phyloP scores from a whole-genome alignment of 1,284 basidiomycete genomes.

The Cystobasidium pallidum region DNA sequence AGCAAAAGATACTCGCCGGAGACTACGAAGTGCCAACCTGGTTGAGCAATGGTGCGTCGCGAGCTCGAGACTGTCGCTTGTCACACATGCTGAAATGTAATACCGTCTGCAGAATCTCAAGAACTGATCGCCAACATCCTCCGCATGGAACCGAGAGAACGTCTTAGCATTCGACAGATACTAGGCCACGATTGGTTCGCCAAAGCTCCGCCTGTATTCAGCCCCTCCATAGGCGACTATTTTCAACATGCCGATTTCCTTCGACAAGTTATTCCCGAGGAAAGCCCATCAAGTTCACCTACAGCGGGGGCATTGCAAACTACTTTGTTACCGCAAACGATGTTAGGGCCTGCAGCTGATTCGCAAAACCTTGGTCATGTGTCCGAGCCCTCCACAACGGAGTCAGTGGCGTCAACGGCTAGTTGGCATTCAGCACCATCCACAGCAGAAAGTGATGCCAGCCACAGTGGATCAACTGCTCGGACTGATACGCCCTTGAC shows the following conservation, averaged over 20 bases:
- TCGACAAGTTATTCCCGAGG: slow-evolving; percentile 56
- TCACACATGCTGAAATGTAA: slow-evolving; percentile 40
- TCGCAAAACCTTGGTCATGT: background rate
- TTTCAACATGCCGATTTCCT: slow-evolving; percentile 51
- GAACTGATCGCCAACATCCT: slow-evolving; percentile 78
- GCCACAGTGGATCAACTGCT: background rate
- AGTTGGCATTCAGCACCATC: slow-evolving; percentile 43
- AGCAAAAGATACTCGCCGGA: slow-evolving; percentile 80
- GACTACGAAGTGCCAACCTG: slow-evolving; percentile 89
- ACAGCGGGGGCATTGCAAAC: no score
- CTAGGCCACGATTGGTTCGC: slow-evolving; percentile 90
- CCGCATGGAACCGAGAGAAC: slow-evolving; percentile 73
- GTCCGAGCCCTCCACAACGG: slow-evolving; percentile 26
- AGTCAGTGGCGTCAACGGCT: slow-evolving; percentile 35
- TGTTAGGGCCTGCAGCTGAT: slow-evolving; percentile 30
- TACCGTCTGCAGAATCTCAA: slow-evolving; percentile 67
- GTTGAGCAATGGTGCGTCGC: slow-evolving; percentile 72
- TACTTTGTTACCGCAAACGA: background rate
- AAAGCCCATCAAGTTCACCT: slow-evolving; percentile 47
- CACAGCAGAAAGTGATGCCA: slow-evolving; percentile 32
- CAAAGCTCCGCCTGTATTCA: slow-evolving; percentile 51
- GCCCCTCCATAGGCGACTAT: slow-evolving; percentile 31
- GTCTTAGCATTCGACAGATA: slow-evolving; percentile 81
- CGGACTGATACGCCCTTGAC: slow-evolving; percentile 37
- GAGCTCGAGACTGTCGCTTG: background rate